Base-by-base conservation (phyloP, 768 basidiomycete genomes). In the Suillus occidentalis region DNA sequence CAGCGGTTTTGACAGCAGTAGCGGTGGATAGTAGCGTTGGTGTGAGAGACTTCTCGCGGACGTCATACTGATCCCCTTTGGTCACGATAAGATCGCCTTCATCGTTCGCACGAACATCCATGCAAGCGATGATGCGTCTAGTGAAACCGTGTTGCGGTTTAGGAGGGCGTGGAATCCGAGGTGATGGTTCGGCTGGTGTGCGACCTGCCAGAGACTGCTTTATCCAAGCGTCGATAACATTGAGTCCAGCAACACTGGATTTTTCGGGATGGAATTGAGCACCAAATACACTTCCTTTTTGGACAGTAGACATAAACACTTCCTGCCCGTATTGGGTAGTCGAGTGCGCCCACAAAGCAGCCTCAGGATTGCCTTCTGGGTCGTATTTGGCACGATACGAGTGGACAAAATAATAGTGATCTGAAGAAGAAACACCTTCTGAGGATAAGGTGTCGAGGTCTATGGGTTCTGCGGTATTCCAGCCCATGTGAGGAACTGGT, bases 241-340 rank as follows among this genome's bases (percentile, higher is more conserved):
- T 81, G 36, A 99, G 85, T 16, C 97, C 97, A 0, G 95, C 92
- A 37, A 80, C 77, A 22, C 97, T 97, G 0, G 94, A 96, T 78
- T 99, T 99, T 79, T 99, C 97, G 22, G 97, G 97, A 77, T 99
- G 97, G 78, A 98, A 99, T 75, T 99, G 97, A 18, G 90, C 91
- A 28, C 86, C 97, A 72, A 95, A 97, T 62, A 98, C 85, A 75
- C 94, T 97, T 47, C 84, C 87, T 69, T 85, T 88, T 71, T 87
- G 89, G 22, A 99, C 87, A 10, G 88, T 85, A 34, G 97, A 92
- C 64, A 97, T 81, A 77, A 98, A 99, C 25, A 91, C 77, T 77
- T 99, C 94, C 65, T 87, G 84, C n/a, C 97, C 97, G 76, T 99
- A 99, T 77, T 96, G 90, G 3, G 96, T 94, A 25, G 90, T 89